Conservation (phyloP, 192 early-diverging fungal genomes). For the Backusella sp. region DNA sequence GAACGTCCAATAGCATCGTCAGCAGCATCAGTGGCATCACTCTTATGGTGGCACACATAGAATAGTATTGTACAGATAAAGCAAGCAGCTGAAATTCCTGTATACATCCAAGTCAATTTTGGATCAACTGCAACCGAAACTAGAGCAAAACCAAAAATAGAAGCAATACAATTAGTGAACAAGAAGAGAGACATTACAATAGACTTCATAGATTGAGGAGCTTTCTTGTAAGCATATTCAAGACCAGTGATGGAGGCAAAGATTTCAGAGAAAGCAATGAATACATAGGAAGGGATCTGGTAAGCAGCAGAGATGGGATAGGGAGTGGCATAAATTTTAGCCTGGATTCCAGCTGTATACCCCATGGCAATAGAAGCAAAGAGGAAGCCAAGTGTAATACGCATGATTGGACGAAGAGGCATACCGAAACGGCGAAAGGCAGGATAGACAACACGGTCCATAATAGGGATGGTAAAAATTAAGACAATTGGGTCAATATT, state of each 20-base stretch:
- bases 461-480: conserved; percentile 68
- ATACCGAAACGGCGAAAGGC: conserved; percentile 47
- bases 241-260: conserved; percentile 70
- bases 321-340: conserved; percentile 60
- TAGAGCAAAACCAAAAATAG: conserved; percentile 57
- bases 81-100: conserved; percentile 44
- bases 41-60: conserved; percentile 50
- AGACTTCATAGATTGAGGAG: conserved; percentile 61
- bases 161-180: conserved; percentile 50
- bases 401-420: conserved; percentile 55
- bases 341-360: conserved; percentile 61
- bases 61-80: conserved; percentile 43
- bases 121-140: conserved; percentile 59
- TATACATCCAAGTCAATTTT: conserved; percentile 50
- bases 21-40: conserved; percentile 41
- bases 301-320: conserved; percentile 49
- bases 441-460: conserved; percentile 65
- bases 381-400: conserved; percentile 68
- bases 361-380: conserved; percentile 57
- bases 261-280: conserved; percentile 66
- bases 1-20: conserved; percentile 33
- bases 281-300: conserved; percentile 57
- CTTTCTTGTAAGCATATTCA: conserved; percentile 68
- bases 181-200: conserved; percentile 69
- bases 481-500: conserved; percentile 64